Conservation (phyloP, 2,329 filamentous ascomycete genomes). For the Leptosphaerulina australis region DNA sequence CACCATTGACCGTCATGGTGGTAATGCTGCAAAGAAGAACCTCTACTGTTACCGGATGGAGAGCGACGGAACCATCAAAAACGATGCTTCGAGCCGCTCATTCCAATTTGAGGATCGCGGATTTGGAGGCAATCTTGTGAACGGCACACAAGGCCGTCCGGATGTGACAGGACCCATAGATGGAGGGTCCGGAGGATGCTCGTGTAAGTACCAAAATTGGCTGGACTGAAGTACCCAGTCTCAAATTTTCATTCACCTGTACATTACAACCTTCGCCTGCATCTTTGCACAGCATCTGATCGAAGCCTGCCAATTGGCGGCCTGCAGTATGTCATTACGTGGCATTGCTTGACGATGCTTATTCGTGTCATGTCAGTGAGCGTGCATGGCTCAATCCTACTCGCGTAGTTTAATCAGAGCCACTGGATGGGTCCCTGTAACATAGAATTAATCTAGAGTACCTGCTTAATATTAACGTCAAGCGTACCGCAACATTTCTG, state of each 20-base stretch:
- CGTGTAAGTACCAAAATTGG: conserved; percentile 66
- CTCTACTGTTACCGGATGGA: conserved; percentile 66
- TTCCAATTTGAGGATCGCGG: conserved; percentile 60
- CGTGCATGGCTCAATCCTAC: conserved; percentile 4
- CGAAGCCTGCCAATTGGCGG: conserved; percentile 16
- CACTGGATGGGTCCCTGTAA: conserved; percentile 28
- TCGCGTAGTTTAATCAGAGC: conserved; percentile 8
- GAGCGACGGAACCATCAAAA: conserved; percentile 51
- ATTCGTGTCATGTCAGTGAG: conserved; percentile 6
- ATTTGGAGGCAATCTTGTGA: conserved; percentile 59
- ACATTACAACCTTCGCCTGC: conserved; percentile 16
- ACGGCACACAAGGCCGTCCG: conserved; percentile 55
- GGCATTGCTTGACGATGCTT: conserved; percentile 19
- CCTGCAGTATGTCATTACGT: conserved; percentile 13
- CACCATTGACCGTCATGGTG: conserved; percentile 66
- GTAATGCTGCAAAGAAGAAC: conserved; percentile 59
- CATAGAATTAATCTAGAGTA: conserved; percentile 14
- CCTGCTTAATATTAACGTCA: conserved; percentile 24
- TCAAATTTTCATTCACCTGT: conserved; percentile 17
- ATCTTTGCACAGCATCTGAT: conserved; percentile 29
- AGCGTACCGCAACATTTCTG: not conserved
- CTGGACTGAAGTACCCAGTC: conserved; percentile 17
- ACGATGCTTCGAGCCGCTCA: conserved; percentile 48
- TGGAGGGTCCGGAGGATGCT: conserved; percentile 65
- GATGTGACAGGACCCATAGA: conserved; percentile 57